Conservation (phyloP, 768 basidiomycete genomes). For the Tricholoma flavovirens region DNA sequence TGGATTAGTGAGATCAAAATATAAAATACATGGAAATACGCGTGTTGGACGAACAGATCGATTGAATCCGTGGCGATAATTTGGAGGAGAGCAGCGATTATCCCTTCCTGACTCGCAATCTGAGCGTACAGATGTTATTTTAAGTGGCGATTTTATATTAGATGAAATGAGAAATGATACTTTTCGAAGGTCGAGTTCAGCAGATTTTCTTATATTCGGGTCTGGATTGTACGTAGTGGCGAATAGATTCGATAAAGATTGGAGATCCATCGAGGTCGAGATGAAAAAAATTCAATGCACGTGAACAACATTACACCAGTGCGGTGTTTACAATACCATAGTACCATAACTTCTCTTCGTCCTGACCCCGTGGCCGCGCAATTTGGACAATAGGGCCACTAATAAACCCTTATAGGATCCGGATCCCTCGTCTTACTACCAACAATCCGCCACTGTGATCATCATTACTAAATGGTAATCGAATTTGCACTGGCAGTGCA, state of each 20-base stretch:
- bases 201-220: conserved; percentile 81
- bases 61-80: conserved; percentile 76
- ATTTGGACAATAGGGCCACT: too few relatives aligned
- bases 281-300: too few relatives aligned
- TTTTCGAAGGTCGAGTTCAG: conserved; percentile 85
- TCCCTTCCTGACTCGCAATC: conserved; percentile 77
- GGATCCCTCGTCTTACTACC: too few relatives aligned
- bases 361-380: too few relatives aligned
- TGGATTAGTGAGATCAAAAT: not conserved
- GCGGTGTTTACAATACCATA: too few relatives aligned
- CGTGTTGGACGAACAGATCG: conserved; percentile 63
- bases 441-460: too few relatives aligned
- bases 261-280: conserved; percentile 53
- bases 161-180: conserved; percentile 30
- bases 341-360: too few relatives aligned
- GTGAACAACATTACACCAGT: too few relatives aligned
- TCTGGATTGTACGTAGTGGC: conserved; percentile 76
- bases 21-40: too few relatives aligned
- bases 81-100: conserved; percentile 78
- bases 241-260: conserved; percentile 72
- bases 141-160: not conserved
- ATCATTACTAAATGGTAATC: too few relatives aligned
- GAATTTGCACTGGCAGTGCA: too few relatives aligned
- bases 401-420: too few relatives aligned
- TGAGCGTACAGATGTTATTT: conserved; percentile 20